A percentile compares a stretch with the other conserved stretches of the same genome.
Conservation (phyloP, 2,329 filamentous ascomycete species). For the Trichoderma aggressivum region DNA sequence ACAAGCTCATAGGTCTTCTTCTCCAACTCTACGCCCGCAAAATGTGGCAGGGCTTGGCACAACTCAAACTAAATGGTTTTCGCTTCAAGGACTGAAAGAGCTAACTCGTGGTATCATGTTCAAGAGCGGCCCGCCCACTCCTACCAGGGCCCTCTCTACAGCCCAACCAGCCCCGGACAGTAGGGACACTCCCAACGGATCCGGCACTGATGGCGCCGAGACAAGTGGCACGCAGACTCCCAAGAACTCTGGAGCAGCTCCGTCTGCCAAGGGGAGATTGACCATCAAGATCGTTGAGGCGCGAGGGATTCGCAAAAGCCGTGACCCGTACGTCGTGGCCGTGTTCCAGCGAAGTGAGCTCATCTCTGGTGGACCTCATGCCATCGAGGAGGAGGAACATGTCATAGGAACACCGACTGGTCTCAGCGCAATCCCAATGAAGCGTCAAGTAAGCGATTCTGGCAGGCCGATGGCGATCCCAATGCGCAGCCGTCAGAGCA, state of each 20-base stretch:
- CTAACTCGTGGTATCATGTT: conserved; percentile 73
- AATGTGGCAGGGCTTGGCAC: conserved; percentile 46
- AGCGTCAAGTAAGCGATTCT: conserved; percentile 73
- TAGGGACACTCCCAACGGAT: conserved; percentile 38
- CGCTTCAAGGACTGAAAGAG: conserved; percentile 70
- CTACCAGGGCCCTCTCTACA: conserved; percentile 78
- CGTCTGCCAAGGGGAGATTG: conserved; percentile 78
- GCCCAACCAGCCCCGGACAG: conserved; percentile 50
- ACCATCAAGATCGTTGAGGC: conserved; percentile 86
- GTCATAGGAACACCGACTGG: conserved; percentile 45
- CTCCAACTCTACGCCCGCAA: conserved; percentile 37
- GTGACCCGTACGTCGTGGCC: conserved; percentile 91
- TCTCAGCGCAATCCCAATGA: conserved; percentile 56
- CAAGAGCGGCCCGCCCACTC: conserved; percentile 92
- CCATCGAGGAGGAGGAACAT: conserved; percentile 58
- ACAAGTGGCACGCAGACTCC: conserved; percentile 54
- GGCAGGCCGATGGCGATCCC: conserved; percentile 89
- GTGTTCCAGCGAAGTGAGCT: conserved; percentile 97
- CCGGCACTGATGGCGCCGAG: conserved; percentile 42
- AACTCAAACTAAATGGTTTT: conserved; percentile 52
- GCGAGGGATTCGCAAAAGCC: conserved; percentile 73
- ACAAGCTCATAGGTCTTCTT: conserved; percentile 21
- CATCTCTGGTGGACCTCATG: conserved; percentile 80
- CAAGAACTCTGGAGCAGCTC: conserved; percentile 56
- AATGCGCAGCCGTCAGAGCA: conserved; percentile 95